Conservation (phyloP, 352 stramenopile genomes). For the Phytophthora cactorum region DNA sequence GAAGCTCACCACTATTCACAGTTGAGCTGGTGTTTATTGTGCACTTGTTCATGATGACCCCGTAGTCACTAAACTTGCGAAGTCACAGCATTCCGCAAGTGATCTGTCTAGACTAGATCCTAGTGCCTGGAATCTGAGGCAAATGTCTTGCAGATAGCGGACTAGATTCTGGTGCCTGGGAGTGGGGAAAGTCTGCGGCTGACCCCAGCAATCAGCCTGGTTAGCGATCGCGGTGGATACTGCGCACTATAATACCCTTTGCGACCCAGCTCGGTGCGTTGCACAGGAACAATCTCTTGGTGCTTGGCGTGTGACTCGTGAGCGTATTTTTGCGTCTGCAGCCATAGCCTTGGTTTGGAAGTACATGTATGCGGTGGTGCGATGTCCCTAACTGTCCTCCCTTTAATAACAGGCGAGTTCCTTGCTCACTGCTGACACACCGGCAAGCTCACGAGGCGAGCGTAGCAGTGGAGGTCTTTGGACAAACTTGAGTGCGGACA, state of each 20-base stretch:
- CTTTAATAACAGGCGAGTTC: conserved; percentile 17
- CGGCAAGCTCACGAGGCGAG: background rate
- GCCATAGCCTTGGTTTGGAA: conserved; percentile 11
- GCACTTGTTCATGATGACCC: background rate
- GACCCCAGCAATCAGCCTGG: conserved; percentile 8
- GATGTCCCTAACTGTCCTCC: conserved; percentile 2
- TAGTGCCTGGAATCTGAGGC: conserved; percentile 5
- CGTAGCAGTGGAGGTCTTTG: background rate
- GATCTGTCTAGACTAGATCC: conserved; percentile 12
- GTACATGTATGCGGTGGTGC: background rate
- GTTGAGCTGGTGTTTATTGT: no score
- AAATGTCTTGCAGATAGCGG: background rate
- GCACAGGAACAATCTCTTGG: conserved; percentile 26
- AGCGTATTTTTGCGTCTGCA: conserved; percentile 26
- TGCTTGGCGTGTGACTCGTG: conserved; percentile 16
- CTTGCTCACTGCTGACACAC: background rate
- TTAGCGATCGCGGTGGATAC: conserved; percentile 1
- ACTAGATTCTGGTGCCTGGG: conserved; percentile 10
- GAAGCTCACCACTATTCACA: no score
- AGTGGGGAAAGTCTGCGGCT: conserved; percentile 4
- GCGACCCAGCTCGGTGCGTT: conserved; percentile 3
- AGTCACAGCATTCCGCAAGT: background rate
- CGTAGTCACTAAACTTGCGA: background rate
- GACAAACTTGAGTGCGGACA: conserved; percentile 1
- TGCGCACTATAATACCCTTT: background rate